Conservation (phyloP, 2,329 filamentous ascomycete genomes). For the Claviceps pazoutovae region DNA sequence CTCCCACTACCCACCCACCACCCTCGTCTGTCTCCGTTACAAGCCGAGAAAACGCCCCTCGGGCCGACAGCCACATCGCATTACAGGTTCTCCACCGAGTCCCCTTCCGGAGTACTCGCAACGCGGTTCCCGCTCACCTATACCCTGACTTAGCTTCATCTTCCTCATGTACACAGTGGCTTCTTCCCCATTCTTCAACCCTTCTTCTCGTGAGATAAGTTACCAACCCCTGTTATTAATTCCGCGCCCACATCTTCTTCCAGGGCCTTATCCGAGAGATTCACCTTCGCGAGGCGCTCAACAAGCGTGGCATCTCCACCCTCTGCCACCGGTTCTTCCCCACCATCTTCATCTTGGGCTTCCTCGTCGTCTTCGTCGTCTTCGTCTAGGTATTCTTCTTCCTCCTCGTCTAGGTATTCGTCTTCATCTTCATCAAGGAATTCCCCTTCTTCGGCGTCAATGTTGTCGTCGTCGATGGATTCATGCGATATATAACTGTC, state of each 20-base stretch:
- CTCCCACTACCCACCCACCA: too few relatives aligned
- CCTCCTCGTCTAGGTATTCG: neutral
- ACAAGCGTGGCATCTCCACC: conserved; percentile 9
- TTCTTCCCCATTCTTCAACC: conserved; percentile 9
- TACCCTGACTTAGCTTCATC: conserved; percentile 16
- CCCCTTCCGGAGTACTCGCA: too few relatives aligned
- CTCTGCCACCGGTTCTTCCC: conserved; percentile 9
- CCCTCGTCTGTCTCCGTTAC: too few relatives aligned
- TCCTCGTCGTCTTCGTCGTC: conserved; percentile 5
- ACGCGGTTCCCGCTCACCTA: conserved; percentile 6
- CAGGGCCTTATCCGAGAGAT: conserved; percentile 9
- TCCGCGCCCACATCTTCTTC: conserved; percentile 39
- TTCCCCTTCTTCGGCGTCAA: conserved; percentile 23
- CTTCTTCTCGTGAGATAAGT: conserved; percentile 23
- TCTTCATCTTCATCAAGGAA: conserved; percentile 20
- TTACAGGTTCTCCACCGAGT: too few relatives aligned
- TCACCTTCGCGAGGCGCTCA: conserved; percentile 7
- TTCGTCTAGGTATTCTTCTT: neutral
- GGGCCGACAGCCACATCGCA: too few relatives aligned
- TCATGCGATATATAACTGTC: conserved; percentile 44
- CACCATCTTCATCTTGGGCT: neutral
- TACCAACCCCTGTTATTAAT: conserved; percentile 44
- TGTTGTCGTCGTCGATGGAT: conserved; percentile 23
- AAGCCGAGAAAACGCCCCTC: too few relatives aligned
- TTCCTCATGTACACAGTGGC: conserved; percentile 17